These are phyloP conservation scores for Boletus sp. DNA, from an alignment of 768 basidiomycete genomes.

Conservation along the genomic window DNA sequence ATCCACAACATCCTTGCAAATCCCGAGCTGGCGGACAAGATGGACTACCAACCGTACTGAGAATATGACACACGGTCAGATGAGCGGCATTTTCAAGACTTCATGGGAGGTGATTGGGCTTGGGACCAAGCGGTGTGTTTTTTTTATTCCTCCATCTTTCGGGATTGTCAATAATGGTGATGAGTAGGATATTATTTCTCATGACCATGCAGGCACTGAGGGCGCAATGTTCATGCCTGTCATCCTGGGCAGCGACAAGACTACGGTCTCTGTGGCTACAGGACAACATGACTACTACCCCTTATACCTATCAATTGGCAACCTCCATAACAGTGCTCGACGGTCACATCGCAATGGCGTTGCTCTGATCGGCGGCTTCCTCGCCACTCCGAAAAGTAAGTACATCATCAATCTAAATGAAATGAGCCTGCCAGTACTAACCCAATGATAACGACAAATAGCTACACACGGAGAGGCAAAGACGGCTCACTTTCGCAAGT, in stretches of 20 bases:
- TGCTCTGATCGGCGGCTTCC: neutral
- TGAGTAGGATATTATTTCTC: neutral
- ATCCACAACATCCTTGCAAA: neutral
- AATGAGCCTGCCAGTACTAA: too few species aligned
- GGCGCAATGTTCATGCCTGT: neutral
- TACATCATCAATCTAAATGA: neutral
- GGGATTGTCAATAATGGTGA: neutral
- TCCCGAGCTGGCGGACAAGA: neutral
- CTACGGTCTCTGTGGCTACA: neutral
- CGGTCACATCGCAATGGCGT: neutral
- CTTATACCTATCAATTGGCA: neutral
- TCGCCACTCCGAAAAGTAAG: conserved; percentile 4
- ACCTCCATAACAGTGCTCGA: neutral
- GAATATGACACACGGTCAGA: neutral
- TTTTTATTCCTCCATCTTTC: neutral
- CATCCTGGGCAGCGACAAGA: neutral
- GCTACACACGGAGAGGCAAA: neutral
- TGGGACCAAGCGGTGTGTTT: conserved; percentile 2
- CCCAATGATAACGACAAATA: neutral
- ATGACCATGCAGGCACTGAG: neutral
- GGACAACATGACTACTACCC: conserved; percentile 3
- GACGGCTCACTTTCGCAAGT: neutral
- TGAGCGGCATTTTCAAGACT: neutral
- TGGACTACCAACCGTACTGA: neutral
- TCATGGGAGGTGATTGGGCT: conserved; percentile 1